Evolutionary conservation across 2,329 filamentous ascomycete genomes (phyloP), one percentile per base, ranked within the genome.

Genomic region (Sclerotinia nivalis): DNA sequence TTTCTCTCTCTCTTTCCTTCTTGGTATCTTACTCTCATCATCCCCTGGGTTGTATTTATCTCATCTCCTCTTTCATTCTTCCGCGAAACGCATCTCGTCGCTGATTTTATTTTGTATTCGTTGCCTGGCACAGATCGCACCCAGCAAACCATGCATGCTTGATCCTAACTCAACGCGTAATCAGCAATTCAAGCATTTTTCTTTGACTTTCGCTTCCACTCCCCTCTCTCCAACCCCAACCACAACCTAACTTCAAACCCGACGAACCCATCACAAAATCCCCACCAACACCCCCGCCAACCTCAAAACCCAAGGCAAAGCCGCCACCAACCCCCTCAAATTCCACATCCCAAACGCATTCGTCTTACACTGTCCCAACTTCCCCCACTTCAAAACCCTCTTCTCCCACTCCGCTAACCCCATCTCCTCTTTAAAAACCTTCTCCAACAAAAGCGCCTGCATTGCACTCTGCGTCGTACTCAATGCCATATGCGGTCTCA

Each of bases 401-500:
- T 68, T 65, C 25, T 69, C 40, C 71, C 70, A 68, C 6, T 73
- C 45, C 2, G 59, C 43, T 5, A 68, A 7, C 5, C 31, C 54
- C 1, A 75, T 71, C n/a, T 72, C 65, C 4, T 71, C 72, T 18
- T 45, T 69, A 7, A 73, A 69, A 2, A 70, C 56, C 10, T 70
- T 65, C 59, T 71, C 71, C 13, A 76, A 20, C 25, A 73, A 28
- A 20, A 76, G 28, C 4, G 75, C 75, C 70, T 80, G 71, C 58
- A 74, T 74, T 1, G 79, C 79, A 18, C 78, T 78, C 71, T 84
- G 82, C 13, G 78, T 80, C 1, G 82, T 83, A 34, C 81, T 82
- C 4, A 80, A 79, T 7, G 81, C 82, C 2, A 81, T 81, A 72
- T 84, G 83, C 4, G 83, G 82, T 5, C 83, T 73, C 66, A 84